A percentile compares a stretch with the other conserved stretches of the same genome.
These are phyloP conservation scores for Polymyxa betae DNA, from an alignment of 208 protist species.

Conservation along the genomic window DNA sequence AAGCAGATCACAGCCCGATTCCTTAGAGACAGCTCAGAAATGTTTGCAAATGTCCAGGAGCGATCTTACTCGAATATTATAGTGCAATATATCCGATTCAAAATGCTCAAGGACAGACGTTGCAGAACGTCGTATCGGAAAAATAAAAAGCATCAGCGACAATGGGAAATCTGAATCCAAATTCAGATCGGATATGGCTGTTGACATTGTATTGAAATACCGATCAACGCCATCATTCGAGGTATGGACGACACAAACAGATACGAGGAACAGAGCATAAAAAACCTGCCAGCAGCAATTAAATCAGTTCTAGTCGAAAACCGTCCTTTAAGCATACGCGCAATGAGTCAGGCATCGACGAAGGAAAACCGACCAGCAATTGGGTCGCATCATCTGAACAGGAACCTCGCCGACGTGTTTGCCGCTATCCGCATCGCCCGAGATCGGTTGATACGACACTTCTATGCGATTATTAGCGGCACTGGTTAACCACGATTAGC, in stretches of 20 bases:
- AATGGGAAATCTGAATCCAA: neutral
- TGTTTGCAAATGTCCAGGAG: too few species aligned
- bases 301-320: neutral
- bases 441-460: too few species aligned
- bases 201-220: neutral
- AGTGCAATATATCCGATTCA: neutral
- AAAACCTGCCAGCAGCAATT: neutral
- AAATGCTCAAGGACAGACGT: neutral
- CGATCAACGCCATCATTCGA: neutral
- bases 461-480: too few species aligned
- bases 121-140: neutral
- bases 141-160: neutral
- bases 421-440: too few species aligned
- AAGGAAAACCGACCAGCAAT: neutral
- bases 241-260: neutral
- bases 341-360: neutral
- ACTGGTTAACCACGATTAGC: too few species aligned
- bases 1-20: neutral
- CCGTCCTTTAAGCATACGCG: neutral
- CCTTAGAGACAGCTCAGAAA: neutral
- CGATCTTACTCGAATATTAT: neutral
- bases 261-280: neutral
- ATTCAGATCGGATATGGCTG: neutral
- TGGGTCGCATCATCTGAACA: too few species aligned
- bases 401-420: too few species aligned